Percentiles rank a stretch among this genome's conserved stretches.
phyloP scores from a whole-genome alignment of 257 asterid genomes.

The Capsicum chinense region DNA sequence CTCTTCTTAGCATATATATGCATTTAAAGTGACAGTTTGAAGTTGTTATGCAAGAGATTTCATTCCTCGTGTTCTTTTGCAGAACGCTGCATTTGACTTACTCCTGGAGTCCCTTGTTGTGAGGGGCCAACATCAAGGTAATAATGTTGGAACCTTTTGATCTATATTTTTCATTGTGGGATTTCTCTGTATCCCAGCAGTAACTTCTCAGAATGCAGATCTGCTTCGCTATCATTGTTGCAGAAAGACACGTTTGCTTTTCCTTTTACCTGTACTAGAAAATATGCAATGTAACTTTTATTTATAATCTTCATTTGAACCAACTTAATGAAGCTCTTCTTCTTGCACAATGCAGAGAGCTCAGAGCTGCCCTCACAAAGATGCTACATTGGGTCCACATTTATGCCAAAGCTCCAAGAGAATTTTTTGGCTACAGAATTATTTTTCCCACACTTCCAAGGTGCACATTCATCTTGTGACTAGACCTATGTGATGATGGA shows the following conservation, averaged over 20 bases:
- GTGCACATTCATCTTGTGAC: conserved; percentile 39
- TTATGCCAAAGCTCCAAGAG: conserved; percentile 87
- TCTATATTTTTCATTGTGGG: background rate
- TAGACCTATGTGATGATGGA: background rate
- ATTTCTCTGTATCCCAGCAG: conserved; percentile 67
- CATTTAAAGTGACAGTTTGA: background rate
- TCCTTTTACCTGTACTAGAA: conserved; percentile 23
- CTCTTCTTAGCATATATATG: background rate
- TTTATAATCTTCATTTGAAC: background rate
- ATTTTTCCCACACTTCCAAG: conserved; percentile 87
- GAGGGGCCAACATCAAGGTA: conserved; percentile 57
- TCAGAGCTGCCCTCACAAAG: conserved; percentile 76
- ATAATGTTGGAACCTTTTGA: conserved; percentile 12
- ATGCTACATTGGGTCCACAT: conserved; percentile 76
- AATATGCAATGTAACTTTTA: conserved; percentile 17
- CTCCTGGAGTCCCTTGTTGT: conserved; percentile 66
- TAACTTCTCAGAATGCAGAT: conserved; percentile 89
- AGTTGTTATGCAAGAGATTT: background rate
- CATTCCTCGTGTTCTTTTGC: conserved; percentile 42
- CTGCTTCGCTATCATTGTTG: conserved; percentile 76
- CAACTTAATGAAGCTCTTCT: conserved; percentile 27
- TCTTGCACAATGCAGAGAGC: conserved; percentile 57
- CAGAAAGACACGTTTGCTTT: conserved; percentile 73
- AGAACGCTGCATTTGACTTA: conserved; percentile 87
- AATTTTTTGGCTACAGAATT: conserved; percentile 92